Evolutionary conservation across 192 early-diverging fungal species (phyloP), one percentile per base, ranked within the genome.

Genomic region (Chytriomyces sp.): DNA sequence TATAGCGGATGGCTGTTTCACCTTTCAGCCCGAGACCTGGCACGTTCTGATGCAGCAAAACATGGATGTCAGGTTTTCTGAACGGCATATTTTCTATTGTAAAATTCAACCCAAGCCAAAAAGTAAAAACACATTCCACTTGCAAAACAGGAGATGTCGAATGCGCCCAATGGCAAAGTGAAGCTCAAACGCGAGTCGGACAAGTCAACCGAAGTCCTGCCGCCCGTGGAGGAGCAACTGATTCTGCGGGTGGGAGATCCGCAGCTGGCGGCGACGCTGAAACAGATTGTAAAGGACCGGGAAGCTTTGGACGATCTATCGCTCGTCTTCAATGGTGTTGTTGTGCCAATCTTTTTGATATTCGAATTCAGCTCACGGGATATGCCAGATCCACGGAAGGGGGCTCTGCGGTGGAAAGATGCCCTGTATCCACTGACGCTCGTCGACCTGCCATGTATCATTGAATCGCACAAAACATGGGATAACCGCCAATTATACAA

Each of bases 401-500:
- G 89, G 57, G 82, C 80, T 18, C 88, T 94, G 44, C 77, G 64
- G 7, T 84, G 91, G 49, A 83, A 86, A n/a, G 83, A 82, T 9
- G 50, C 82, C 10, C 81, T 82, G 20, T 92, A 91, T 53, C 74
- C 83, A 13, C 86, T 89, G n/a, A 91, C 85, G 45, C 86, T 96
- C 8, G 91, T 94, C 4, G 94, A 96, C 78, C 77, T 96, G 45
- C 94, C 94, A 10, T 92, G 89, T 18, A 93, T 96, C 68, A 89
- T 93, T 45, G 94, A 96, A 76, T 89, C 94, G 2, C 92, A 94
- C 74, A 96, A 95, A 77, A 95, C 93, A 0, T 81, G 94, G 9
- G 93, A 96, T 71, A 90, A 91, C 72, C 93, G 94, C 69, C 93
- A 95, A 75, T 86, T 94, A 46, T 95, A 92, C 79, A 96, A 96